phyloP scores from a whole-genome alignment of 2,329 filamentous ascomycete species.

The Neurospora sp. region DNA sequence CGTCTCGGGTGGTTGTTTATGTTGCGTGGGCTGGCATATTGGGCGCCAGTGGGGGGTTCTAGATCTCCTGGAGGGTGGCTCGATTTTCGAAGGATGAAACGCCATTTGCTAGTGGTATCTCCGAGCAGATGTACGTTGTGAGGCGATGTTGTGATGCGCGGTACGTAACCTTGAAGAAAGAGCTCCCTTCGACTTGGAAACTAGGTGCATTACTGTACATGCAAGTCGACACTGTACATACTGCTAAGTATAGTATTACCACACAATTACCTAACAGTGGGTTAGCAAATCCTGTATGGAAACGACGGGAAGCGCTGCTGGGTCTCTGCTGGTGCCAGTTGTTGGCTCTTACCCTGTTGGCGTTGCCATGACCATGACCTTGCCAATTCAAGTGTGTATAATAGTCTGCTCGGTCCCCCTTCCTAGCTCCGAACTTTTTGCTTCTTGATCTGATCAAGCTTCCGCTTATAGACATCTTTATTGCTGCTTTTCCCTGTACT shows the following conservation, averaged over 20 bases:
- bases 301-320: not conserved
- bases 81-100: not conserved
- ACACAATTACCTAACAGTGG: not conserved
- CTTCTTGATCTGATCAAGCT: not conserved
- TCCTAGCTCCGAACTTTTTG: not conserved
- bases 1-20: not conserved
- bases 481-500: not conserved
- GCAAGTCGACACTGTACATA: not conserved
- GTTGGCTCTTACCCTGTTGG: not conserved
- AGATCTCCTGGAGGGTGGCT: not conserved
- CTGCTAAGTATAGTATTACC: not conserved
- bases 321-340: not conserved
- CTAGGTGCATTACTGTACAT: not conserved
- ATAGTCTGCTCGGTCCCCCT: not conserved
- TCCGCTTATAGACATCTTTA: not conserved
- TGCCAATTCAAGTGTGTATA: not conserved
- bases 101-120: not conserved
- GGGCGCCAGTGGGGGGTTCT: not conserved
- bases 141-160: not conserved
- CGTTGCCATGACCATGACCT: not conserved
- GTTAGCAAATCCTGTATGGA: not conserved
- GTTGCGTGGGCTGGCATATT: not conserved
- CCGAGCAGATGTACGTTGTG: not conserved
- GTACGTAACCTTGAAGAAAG: not conserved
- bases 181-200: not conserved